These are phyloP conservation scores for Anacardium occidentale DNA, from an alignment of 345 rosid species.

Conservation along the genomic window DNA sequence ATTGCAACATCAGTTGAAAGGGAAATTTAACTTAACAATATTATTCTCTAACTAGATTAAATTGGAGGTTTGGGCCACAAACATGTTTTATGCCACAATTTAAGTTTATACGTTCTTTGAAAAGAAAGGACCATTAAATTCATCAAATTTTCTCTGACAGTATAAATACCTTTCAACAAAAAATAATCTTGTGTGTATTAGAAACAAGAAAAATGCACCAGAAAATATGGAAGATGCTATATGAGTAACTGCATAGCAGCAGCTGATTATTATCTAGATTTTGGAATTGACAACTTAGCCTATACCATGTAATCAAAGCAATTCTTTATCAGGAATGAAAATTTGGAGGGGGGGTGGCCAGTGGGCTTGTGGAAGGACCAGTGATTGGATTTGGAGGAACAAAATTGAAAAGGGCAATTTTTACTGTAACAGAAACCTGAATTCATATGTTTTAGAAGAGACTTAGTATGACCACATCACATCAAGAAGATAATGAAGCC, in stretches of 20 bases:
- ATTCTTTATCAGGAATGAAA: background rate
- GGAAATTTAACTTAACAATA: background rate
- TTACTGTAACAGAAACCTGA: background rate
- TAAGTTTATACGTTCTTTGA: no score
- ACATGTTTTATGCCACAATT: background rate
- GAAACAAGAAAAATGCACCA: background rate
- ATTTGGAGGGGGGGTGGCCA: background rate
- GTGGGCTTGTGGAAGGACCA: background rate
- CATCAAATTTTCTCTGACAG: background rate
- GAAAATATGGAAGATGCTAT: background rate
- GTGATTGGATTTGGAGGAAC: background rate
- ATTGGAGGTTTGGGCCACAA: background rate
- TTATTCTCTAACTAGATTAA: background rate
- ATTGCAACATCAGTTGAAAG: background rate
- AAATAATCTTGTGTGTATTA: background rate
- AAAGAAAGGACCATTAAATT: background rate
- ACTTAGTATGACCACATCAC: background rate
- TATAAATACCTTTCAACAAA: background rate
- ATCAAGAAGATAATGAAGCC: background rate
- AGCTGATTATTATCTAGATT: background rate
- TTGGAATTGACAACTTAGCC: background rate
- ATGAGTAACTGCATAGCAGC: background rate
- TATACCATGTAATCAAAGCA: background rate
- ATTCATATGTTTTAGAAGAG: constrained; percentile 5
- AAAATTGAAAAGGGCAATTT: background rate